Evolutionary conservation across 768 basidiomycete species (phyloP).

Genomic region (Lentinula edodes): DNA sequence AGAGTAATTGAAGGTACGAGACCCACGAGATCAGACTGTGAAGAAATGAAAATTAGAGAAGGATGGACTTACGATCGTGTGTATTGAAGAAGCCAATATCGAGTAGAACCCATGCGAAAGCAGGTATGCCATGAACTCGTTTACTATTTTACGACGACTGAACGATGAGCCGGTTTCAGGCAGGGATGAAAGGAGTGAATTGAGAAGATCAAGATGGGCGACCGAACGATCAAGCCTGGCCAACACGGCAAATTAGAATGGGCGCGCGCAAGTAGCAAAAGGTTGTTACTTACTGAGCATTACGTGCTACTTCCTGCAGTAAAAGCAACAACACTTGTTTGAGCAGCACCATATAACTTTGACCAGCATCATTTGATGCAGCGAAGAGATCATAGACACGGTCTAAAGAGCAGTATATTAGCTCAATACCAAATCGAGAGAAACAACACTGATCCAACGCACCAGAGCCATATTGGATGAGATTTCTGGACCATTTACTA

Average conservation of each 20-base stretch:
- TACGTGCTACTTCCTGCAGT: not conserved
- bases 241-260: not conserved
- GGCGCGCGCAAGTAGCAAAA: not conserved
- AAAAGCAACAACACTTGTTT: not conserved
- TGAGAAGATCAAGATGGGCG: slow-evolving; percentile 47
- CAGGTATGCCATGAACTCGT: slow-evolving; percentile 27
- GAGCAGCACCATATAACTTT: not conserved
- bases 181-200: slow-evolving; percentile 32
- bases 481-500: slow-evolving; percentile 22
- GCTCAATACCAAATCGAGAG: not conserved
- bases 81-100: not conserved
- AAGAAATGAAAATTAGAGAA: not conserved
- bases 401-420: not conserved
- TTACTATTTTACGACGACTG: not conserved
- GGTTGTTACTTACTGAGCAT: slow-evolving; percentile 17
- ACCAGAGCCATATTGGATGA: not conserved
- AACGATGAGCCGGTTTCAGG: not conserved
- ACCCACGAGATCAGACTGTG: not conserved
- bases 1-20: not conserved
- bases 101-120: slow-evolving; percentile 41
- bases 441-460: not conserved
- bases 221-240: slow-evolving; percentile 43
- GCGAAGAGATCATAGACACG: not conserved
- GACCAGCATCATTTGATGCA: not conserved
- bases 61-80: not conserved